Evolutionary conservation across 2,329 filamentous ascomycete genomes (phyloP), one percentile per base, ranked within the genome.

Genomic region (Colletotrichum paranaense): DNA sequence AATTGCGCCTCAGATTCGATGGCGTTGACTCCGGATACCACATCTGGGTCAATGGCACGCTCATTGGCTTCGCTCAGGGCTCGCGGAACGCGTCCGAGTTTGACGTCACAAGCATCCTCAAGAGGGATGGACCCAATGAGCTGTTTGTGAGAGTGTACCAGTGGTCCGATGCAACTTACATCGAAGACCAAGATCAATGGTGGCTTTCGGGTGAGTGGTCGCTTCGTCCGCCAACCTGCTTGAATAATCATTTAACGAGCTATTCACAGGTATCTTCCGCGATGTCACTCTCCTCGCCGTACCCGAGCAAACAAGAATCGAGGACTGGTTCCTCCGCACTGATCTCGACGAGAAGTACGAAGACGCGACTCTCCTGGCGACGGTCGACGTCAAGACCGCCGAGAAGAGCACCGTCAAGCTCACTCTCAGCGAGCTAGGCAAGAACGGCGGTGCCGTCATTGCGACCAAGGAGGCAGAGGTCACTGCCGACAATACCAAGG

Each of bases 1-100:
- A 92, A 74, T 81, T 93, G 22, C 85, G 91, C 19, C 82, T 94
- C 26, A 85, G 92, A 12, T 94, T 94, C 73, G 92, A 94, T 67
- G 92, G 92, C 1, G 92, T 94, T 0, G 92, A 94, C 76, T 92
- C 90, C 76, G 90, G 92, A 0, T 94, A 92, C 76, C 91, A 94
- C 79, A 81, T 94, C 12, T 94, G 88, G 87, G 82, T 94, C 7
- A 94, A 94, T 75, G 90, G 91, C 0, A 78, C 83, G 19, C 82
- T 90, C 46, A 83, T 93, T 2, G 92, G 92, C 2, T 94, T 94
- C 77, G 89, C 89, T 3, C 92, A 94, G 77, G 92, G 92, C 0
- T 89, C 89, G 11, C 86, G 92, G 49, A 94, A 94, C 76, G 86
- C 92, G 0, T 87, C 90, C 8, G 92, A 94, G 78, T 94, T 93